Percentiles rank a stretch among this genome's conserved stretches.
Conservation (phyloP, 2,329 filamentous ascomycete genomes). For the Elsinoe australis region DNA sequence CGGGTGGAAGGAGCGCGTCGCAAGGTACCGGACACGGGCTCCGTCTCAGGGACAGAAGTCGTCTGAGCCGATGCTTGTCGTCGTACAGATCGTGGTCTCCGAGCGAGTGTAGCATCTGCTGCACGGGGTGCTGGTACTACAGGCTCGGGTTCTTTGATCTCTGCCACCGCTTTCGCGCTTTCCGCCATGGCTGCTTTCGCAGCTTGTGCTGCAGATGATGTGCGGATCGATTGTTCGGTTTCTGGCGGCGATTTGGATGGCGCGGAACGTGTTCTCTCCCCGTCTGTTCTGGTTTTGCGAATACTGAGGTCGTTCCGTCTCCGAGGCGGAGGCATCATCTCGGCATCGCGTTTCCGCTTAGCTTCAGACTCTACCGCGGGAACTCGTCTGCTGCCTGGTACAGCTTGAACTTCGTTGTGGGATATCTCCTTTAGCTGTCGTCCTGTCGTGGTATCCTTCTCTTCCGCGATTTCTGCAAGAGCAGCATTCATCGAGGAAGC, state of each 20-base stretch:
- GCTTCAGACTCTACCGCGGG: constrained; percentile 11
- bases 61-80: constrained; percentile 10
- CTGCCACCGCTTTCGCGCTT: neutral
- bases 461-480: constrained; percentile 34
- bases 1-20: constrained; percentile 1
- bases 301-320: constrained; percentile 14
- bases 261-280: constrained; percentile 22
- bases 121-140: constrained; percentile 23
- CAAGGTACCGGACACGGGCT: neutral
- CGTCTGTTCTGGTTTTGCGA: constrained; percentile 17
- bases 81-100: constrained; percentile 27
- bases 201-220: constrained; percentile 17
- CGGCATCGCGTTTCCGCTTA: constrained; percentile 26
- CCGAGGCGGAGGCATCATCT: constrained; percentile 29
- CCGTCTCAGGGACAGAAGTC: neutral
- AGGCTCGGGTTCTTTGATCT: constrained; percentile 18
- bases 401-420: constrained; percentile 34
- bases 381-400: neutral
- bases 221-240: constrained; percentile 19
- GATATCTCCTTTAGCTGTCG: constrained; percentile 39
- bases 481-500: constrained; percentile 29
- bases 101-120: constrained; percentile 32
- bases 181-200: neutral
- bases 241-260: constrained; percentile 20
- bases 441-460: constrained; percentile 36